Conservation (phyloP, 73 alveolate species). For the Paramecium caudatum region DNA sequence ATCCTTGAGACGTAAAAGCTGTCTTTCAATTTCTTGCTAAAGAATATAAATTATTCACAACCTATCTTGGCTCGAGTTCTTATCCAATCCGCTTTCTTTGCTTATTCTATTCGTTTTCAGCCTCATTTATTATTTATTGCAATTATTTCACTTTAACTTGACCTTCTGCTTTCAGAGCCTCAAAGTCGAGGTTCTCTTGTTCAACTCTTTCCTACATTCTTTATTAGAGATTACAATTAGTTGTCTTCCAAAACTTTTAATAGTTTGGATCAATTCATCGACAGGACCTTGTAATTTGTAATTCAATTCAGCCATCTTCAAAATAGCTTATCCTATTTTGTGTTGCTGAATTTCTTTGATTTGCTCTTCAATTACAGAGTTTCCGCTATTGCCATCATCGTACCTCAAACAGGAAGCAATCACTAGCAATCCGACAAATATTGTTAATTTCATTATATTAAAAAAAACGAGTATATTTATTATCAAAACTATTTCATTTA, state of each 20-base stretch:
- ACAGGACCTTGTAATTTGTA: constrained; percentile 62
- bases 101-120: constrained; percentile 42
- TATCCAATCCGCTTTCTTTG: constrained; percentile 43
- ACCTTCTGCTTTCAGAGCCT: constrained; percentile 62
- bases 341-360: constrained; percentile 31
- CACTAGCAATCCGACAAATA: constrained; percentile 1
- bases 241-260: constrained; percentile 50
- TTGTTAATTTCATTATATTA: constrained; percentile 28
- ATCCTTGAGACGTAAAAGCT: constrained; percentile 34
- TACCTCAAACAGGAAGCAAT: constrained; percentile 3
- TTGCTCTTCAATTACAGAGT: constrained; percentile 51
- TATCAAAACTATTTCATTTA: not conserved
- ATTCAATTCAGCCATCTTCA: constrained; percentile 65
- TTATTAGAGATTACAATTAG: constrained; percentile 10
- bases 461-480: constrained; percentile 23
- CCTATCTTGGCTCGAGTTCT: constrained; percentile 61
- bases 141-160: constrained; percentile 41
- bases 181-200: constrained; percentile 61
- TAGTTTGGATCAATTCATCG: constrained; percentile 57
- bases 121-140: constrained; percentile 29
- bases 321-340: constrained; percentile 59
- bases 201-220: constrained; percentile 60
- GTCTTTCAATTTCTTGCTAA: constrained; percentile 24
- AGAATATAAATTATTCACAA: not conserved
- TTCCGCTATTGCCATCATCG: constrained; percentile 46